Base-by-base conservation (phyloP, 1,284 basidiomycete species). In the Phlebopus sp. region DNA sequence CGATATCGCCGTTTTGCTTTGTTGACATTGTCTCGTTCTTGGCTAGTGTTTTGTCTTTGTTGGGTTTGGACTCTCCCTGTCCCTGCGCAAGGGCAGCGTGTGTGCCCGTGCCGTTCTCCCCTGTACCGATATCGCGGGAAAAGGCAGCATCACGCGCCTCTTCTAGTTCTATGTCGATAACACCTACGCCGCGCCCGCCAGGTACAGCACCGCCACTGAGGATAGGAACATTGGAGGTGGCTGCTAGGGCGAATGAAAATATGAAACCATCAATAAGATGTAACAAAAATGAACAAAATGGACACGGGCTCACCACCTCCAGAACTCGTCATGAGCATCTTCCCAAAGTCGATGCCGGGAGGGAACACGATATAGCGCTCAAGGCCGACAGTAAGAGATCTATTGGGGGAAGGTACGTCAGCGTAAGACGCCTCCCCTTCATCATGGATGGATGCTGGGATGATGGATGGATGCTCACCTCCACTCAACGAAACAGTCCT, bases 401-500 rank as follows among this genome's bases (percentile, higher is more conserved):
- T 54, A 19, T 42, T 3, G 6, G 10, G 27, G 27, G 27, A 11
- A 11, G 8, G 9, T 29, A 8, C 25, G 8, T 29, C 8, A 29
- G 4, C 8, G 27, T 29, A 8, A 29, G 27, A 8, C 8, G 27
- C 10, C 7, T 29, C 2, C 27, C 8, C 8, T 11, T 5, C 2
- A 29, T 29, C 2, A 29, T 11, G 2, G 10, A 9, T 11, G 7
- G n/a, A 18, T 13, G 9, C 11, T 10, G 19, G 6, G 1, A 19
- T 31, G 35, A 59, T 41, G n/a, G n/a, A n/a, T n/a, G n/a, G n/a
- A n/a, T n/a, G n/a, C n/a, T n/a, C 35, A 64, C 64, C 53, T 73
- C 92, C 92, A 94, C 42, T 82, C 76, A 15, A 81, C 67, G 58
- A 92, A 90, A 63, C 89, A 94, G 53, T 92, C 89, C 62, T 95